phyloP scores from a whole-genome alignment of 345 rosid species.

The Acer saccharum region DNA sequence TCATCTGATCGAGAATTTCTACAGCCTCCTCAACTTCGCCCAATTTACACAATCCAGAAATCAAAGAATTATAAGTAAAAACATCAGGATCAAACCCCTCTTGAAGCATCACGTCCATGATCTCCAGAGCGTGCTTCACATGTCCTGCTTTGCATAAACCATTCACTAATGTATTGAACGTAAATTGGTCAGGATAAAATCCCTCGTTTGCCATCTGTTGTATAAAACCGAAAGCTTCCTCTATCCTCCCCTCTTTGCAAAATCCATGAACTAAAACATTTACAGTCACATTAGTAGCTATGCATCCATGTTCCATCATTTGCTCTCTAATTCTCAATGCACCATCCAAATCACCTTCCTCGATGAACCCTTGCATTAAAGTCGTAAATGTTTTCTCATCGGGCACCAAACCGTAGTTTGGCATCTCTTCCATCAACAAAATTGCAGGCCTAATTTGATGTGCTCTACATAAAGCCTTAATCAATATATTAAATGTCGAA shows the following conservation, averaged over 20 bases:
- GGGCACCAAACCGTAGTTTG: conserved; percentile 56
- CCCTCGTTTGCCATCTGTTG: conserved; percentile 68
- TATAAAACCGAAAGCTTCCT: conserved; percentile 66
- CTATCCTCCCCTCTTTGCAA: conserved; percentile 74
- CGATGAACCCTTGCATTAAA: conserved; percentile 83
- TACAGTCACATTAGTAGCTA: conserved; percentile 59
- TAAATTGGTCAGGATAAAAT: conserved; percentile 74
- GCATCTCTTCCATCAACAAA: conserved; percentile 92
- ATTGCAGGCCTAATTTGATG: conserved; percentile 85
- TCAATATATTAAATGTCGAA: conserved; percentile 76
- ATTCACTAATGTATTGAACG: conserved; percentile 77
- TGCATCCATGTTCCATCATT: conserved; percentile 59
- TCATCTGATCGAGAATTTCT: conserved; percentile 78
- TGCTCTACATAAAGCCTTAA: conserved; percentile 85
- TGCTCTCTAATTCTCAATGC: conserved; percentile 71
- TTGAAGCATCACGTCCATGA: conserved; percentile 86
- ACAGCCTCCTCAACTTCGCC: conserved; percentile 82
- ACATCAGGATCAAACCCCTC: conserved; percentile 86
- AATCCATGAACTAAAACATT: conserved; percentile 88
- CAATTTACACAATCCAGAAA: conserved; percentile 80
- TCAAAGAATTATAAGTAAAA: conserved; percentile 74
- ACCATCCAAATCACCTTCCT: conserved; percentile 76
- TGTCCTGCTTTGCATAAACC: conserved; percentile 82
- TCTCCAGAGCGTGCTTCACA: conserved; percentile 78
- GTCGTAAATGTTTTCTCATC: conserved; percentile 90